Evolutionary conservation across 495 filamentous ascomycete species (phyloP), one percentile per base, ranked within the genome.

Genomic region (Annulohypoxylon nitens): DNA sequence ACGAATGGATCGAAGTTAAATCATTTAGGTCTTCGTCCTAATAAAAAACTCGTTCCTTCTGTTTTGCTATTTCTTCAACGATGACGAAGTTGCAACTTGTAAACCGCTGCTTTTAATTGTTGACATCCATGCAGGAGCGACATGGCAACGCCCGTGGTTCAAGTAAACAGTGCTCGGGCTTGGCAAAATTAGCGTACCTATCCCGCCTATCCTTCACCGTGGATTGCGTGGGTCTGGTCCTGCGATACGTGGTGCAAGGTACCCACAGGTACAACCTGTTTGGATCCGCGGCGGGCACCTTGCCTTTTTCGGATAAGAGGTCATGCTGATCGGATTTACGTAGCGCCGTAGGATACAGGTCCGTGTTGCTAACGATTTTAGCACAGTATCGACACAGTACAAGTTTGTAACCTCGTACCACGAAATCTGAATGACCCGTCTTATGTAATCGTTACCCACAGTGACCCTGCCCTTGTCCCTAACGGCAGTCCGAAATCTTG

Each of bases 111-210:
- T 30, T 65, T 48, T 26, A 62, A 69, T 74, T 74, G 71, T 74
- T 74, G 71, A 74, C 71, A 74, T 66, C 57, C 61, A 69, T 66
- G 61, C 61, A 69, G 43, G 61, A 69, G 66, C 66, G 50, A 53
- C 71, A 64, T 66, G 63, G 71, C 71, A 74, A 74, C 71, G 61
- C 39, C 37, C n/a, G 37, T 62, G 61, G 65, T 45, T 61, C 25
- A 66, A 69, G 71, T 74, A 74, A 74, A 74, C 71, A 74, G 71
- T 65, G 53, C 50, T 23, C 37, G 33, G 51, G 34, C 70, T 73
- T 64, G 64, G 70, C 59, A 30, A 4, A 43, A 26, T 53, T 53
- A 53, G 48, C 48, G 53, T 57, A 57, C 14, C 30, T 6, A 30
- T 30, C 30, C 30, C 30, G 5, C 30, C 30, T 30, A 30, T 30